A percentile compares a stretch with the other conserved stretches of the same genome.
These are phyloP conservation scores for Podila horticola DNA, from an alignment of 192 early-diverging fungal genomes.

Conservation along the genomic window DNA sequence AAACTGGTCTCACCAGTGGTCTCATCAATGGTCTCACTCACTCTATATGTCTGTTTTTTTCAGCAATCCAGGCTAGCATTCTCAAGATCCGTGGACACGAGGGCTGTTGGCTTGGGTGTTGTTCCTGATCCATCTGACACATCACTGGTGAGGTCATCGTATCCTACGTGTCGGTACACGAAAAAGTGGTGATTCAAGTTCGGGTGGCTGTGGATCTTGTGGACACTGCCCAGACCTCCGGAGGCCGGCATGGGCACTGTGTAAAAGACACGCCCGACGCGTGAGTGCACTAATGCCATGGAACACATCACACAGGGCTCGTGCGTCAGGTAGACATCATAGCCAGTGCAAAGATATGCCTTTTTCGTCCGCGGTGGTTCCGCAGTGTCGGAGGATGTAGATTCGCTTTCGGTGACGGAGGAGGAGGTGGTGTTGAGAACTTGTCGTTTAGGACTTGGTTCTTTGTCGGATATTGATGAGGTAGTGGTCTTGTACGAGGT, in stretches of 20 bases:
- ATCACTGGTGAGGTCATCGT: neutral
- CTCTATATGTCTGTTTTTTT: neutral
- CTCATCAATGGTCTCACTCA: too few species aligned
- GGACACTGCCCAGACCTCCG: constrained; percentile 65
- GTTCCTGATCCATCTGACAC: neutral
- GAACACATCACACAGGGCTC: constrained; percentile 96
- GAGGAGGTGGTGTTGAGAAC: neutral
- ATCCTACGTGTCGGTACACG: constrained; percentile 28
- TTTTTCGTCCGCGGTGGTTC: constrained; percentile 11
- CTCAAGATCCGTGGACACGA: neutral
- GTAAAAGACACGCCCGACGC: constrained; percentile 90
- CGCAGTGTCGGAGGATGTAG: too few species aligned
- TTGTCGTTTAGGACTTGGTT: constrained; percentile 23
- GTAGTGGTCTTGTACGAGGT: neutral
- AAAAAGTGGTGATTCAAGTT: constrained; percentile 82
- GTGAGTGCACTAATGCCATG: constrained; percentile 95
- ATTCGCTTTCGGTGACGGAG: too few species aligned
- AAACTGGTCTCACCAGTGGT: too few species aligned
- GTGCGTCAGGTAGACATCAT: constrained; percentile 82
- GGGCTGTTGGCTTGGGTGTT: neutral
- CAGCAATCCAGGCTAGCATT: neutral
- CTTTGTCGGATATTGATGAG: constrained; percentile 14
- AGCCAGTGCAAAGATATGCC: constrained; percentile 83
- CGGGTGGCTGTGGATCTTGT: constrained; percentile 76
- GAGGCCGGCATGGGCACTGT: constrained; percentile 53